Evolutionary conservation across 306 rosid genomes (phyloP), one percentile per base, ranked within the genome.

Genomic region (Castanea crenata): DNA sequence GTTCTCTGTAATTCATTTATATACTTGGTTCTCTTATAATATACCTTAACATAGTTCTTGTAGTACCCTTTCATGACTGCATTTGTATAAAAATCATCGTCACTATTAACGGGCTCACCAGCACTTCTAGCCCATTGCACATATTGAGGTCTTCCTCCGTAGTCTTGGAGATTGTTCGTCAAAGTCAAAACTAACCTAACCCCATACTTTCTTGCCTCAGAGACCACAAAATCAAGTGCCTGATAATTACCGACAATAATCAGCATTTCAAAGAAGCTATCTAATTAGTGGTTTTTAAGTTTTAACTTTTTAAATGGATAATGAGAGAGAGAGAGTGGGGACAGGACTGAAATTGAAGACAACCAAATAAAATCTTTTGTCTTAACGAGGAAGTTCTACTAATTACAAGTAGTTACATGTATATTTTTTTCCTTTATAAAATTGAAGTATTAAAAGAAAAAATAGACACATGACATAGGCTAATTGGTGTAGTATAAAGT

Each of bases 61-160:
- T 84, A 90, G 77, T 80, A 84, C 52, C 67, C 84, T 58, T 80
- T 88, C 1, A 80, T 74, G 21, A 80, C 41, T 15, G 81, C 61
- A 74, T 85, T 82, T 2, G 83, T 85, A 58, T 82, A 87, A 5
- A 91, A 91, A 44, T 85, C 89, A 63, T 91, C 91, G 15, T 88
- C 91, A 3, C 74, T 69, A 21, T 51, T 55, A 4, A 87, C 69
- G 1, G 75, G 13, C 38, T 71, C 71, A 6, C 90, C 86, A n/a
- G 34, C 51, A 9, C 35, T 80, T 19, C 62, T 87, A 11, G 92
- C 92, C 95, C 95, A 91, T 34, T 84, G 35, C 58, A 87, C 85
- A 55, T 89, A 91, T 25, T 87, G 89, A 76, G 85, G 85, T 15
- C 80, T 91, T 59, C 92, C 95, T 49, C 92, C 95, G 70, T 63